Percentiles rank a stretch among this genome's conserved stretches.
These are phyloP conservation scores for Lactarius hengduanensis DNA, from an alignment of 768 basidiomycete genomes.

Conservation along the genomic window DNA sequence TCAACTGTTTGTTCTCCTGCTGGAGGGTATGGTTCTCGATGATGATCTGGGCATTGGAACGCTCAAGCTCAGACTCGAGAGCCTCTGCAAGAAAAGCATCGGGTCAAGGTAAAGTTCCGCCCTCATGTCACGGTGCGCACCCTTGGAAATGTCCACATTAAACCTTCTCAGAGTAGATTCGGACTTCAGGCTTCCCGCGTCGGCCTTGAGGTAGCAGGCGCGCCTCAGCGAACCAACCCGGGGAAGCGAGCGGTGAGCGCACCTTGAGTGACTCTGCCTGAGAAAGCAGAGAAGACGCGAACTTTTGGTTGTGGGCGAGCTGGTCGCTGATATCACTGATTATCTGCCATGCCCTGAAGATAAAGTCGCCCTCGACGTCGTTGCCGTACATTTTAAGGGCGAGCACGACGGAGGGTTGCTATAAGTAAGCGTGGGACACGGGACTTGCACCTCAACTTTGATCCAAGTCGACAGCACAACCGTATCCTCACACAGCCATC, in stretches of 20 bases:
- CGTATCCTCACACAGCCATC: constrained; percentile 24
- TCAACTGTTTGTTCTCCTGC: constrained; percentile 95
- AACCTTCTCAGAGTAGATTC: constrained; percentile 43
- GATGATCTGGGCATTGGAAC: constrained; percentile 82
- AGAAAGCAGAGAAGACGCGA: constrained; percentile 42
- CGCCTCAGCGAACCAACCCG: background rate
- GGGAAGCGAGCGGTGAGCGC: constrained; percentile 3
- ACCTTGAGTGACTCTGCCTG: constrained; percentile 48
- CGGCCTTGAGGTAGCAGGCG: constrained; percentile 18
- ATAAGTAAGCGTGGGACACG: constrained; percentile 13
- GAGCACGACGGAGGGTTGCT: background rate
- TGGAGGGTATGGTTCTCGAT: constrained; percentile 91
- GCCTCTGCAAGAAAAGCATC: constrained; percentile 53
- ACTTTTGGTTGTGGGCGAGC: constrained; percentile 44
- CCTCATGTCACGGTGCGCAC: constrained; percentile 27
- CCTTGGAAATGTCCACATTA: constrained; percentile 47
- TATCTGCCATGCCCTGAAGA: constrained; percentile 29
- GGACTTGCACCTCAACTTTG: background rate
- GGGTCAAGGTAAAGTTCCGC: background rate
- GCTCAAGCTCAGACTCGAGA: constrained; percentile 91
- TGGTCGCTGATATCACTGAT: constrained; percentile 41
- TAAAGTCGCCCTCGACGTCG: constrained; percentile 25
- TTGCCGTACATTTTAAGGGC: constrained; percentile 17
- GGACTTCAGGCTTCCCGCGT: constrained; percentile 35
- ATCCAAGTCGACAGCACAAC: constrained; percentile 1